A percentile compares a stretch with the other conserved stretches of the same genome.
Conservation (phyloP, 1,284 basidiomycete species). For the Microbotryum saponariae region DNA sequence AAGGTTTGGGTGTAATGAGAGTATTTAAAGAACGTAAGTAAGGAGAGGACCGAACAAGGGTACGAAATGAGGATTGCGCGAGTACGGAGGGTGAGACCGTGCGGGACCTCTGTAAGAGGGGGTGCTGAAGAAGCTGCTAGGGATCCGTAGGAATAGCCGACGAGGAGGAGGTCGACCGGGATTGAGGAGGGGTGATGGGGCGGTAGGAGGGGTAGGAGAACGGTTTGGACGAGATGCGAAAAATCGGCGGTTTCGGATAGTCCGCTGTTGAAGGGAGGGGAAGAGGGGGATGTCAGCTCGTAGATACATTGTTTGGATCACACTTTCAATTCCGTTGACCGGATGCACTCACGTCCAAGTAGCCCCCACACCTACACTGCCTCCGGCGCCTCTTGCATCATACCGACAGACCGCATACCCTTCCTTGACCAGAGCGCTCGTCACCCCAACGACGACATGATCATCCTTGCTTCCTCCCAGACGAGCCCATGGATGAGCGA, state of each 20-base stretch:
- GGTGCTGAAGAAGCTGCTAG: conserved; percentile 60
- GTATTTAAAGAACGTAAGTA: conserved; percentile 58
- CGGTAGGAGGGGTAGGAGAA: conserved; percentile 42
- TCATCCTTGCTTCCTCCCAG: conserved; percentile 27
- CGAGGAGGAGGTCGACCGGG: conserved; percentile 29
- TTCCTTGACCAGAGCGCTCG: conserved; percentile 2
- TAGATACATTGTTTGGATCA: no score
- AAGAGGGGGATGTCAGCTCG: not conserved
- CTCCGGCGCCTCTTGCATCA: conserved; percentile 67
- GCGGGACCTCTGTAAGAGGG: conserved; percentile 35
- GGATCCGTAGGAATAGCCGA: conserved; percentile 59
- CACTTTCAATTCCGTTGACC: not conserved
- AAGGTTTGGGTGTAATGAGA: conserved; percentile 50
- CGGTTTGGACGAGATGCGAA: conserved; percentile 54
- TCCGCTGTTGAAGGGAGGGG: conserved; percentile 46
- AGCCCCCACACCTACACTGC: conserved; percentile 55
- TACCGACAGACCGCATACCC: conserved; percentile 58
- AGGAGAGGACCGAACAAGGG: conserved; percentile 57
- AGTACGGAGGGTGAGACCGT: conserved; percentile 43
- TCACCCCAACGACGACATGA: conserved; percentile 20
- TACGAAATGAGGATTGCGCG: conserved; percentile 67
- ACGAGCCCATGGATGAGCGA: conserved; percentile 32
- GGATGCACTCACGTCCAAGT: conserved; percentile 46
- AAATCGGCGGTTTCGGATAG: conserved; percentile 59
- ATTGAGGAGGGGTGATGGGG: conserved; percentile 42